A percentile compares a stretch with the other conserved stretches of the same genome.
Conservation (phyloP, 352 stramenopile genomes). For the Pythium rhizo-oryzae region DNA sequence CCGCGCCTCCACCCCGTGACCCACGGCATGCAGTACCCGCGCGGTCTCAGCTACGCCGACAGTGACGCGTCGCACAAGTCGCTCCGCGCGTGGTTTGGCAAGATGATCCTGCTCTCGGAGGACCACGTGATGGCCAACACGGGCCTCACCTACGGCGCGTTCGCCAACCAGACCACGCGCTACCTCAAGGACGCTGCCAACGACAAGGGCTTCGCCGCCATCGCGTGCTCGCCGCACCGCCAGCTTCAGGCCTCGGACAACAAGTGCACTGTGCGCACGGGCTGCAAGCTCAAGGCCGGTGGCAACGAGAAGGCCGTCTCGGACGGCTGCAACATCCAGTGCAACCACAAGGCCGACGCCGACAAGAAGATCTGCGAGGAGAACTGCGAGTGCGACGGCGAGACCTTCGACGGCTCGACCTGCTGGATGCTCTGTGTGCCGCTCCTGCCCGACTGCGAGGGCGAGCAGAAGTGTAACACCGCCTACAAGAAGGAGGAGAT, state of each 20-base stretch:
- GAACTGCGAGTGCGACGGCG: conserved; percentile 28
- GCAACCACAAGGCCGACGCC: conserved; percentile 28
- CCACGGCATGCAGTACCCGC: conserved; percentile 78
- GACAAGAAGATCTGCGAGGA: conserved; percentile 23
- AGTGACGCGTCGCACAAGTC: conserved; percentile 30
- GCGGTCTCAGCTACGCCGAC: conserved; percentile 41
- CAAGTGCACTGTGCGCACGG: conserved; percentile 25
- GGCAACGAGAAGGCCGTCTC: conserved; percentile 8
- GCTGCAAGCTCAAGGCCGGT: conserved; percentile 20
- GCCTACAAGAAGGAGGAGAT: conserved; percentile 26
- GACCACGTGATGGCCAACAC: conserved; percentile 39
- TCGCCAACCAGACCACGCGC: conserved; percentile 31
- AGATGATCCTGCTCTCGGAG: conserved; percentile 40
- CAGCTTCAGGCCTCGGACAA: conserved; percentile 31
- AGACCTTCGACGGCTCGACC: conserved; percentile 3
- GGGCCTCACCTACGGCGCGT: conserved; percentile 34
- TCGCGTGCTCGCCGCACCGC: conserved; percentile 34
- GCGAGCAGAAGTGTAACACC: conserved; percentile 34
- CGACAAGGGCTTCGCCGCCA: conserved; percentile 24
- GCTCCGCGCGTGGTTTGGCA: conserved; percentile 58
- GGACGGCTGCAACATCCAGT: conserved; percentile 29
- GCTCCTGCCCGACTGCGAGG: conserved; percentile 21
- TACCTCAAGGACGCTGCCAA: conserved; percentile 27
- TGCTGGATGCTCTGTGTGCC: conserved; percentile 39
- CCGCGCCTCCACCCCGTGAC: conserved; percentile 59